phyloP scores from a whole-genome alignment of 768 basidiomycete species.

The Russula abietina region DNA sequence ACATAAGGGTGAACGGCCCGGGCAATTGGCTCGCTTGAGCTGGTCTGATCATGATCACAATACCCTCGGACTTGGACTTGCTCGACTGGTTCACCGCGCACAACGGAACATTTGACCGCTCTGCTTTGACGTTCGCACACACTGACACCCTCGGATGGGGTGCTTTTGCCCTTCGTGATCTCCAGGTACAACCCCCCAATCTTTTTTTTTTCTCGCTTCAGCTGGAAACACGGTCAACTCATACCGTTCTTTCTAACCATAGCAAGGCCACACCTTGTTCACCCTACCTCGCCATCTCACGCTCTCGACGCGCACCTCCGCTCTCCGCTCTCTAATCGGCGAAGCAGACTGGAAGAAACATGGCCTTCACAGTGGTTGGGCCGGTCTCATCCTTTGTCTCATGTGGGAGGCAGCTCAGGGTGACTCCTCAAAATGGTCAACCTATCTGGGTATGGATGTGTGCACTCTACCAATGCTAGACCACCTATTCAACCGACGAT shows the following conservation, averaged over 20 bases:
- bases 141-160: conserved; percentile 58
- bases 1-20: background rate
- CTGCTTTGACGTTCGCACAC: conserved; percentile 31
- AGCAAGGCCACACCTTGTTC: conserved; percentile 77
- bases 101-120: conserved; percentile 43
- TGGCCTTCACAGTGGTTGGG: conserved; percentile 70
- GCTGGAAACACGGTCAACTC: conserved; percentile 12
- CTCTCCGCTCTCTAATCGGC: conserved; percentile 56
- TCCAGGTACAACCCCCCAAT: conserved; percentile 43
- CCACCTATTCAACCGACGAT: background rate
- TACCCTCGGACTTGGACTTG: conserved; percentile 26
- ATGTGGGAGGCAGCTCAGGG: conserved; percentile 87
- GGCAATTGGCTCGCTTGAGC: background rate
- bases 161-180: conserved; percentile 60
- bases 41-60: background rate
- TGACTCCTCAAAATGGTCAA: conserved; percentile 55
- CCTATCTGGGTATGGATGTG: conserved; percentile 57
- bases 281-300: conserved; percentile 72
- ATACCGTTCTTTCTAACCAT: background rate
- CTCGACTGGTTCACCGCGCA: conserved; percentile 50
- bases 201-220: background rate
- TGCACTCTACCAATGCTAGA: background rate
- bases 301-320: conserved; percentile 72
- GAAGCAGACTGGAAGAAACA: conserved; percentile 55
- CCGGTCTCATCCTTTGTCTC: conserved; percentile 84